Evolutionary conservation across 257 asterid genomes (phyloP).

Genomic region (Ilex aquifolium): DNA sequence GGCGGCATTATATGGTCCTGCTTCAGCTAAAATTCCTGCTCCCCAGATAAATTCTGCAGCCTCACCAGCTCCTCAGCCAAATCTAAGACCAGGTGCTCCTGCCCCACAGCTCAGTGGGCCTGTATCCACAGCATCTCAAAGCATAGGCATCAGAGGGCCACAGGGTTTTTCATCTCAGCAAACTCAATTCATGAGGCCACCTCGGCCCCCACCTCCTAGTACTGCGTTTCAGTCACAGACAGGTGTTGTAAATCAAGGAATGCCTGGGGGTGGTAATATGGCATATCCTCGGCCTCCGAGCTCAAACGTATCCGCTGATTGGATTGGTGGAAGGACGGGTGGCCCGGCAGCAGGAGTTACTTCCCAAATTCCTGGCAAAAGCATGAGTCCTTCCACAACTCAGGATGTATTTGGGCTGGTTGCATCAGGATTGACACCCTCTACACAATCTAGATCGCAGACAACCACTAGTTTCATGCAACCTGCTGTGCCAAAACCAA

Average conservation of each 20-base stretch:
- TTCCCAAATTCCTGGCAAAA: slow-evolving; percentile 49
- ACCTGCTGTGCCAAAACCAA: slow-evolving; percentile 41
- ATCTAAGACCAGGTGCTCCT: slow-evolving; percentile 33
- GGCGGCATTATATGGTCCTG: slow-evolving; percentile 88
- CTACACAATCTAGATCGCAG: slow-evolving; percentile 42
- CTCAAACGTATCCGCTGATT: slow-evolving; percentile 21
- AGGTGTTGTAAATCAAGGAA: slow-evolving; percentile 39
- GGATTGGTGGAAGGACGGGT: slow-evolving; percentile 37
- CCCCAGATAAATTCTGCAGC: slow-evolving; percentile 70
- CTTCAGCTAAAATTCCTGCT: slow-evolving; percentile 90
- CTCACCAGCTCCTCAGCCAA: slow-evolving; percentile 39
- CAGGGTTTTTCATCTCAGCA: slow-evolving; percentile 53
- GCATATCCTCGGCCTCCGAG: slow-evolving; percentile 34
- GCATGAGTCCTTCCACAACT: slow-evolving; percentile 35
- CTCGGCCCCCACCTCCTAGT: slow-evolving; percentile 46
- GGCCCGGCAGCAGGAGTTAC: slow-evolving; percentile 34
- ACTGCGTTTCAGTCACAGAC: slow-evolving; percentile 59
- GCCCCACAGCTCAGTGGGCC: slow-evolving; percentile 30
- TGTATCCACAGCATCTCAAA: slow-evolving; percentile 36
- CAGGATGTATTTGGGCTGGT: slow-evolving; percentile 37
- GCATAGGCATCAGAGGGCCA: slow-evolving; percentile 30
- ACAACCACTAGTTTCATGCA: slow-evolving; percentile 31
- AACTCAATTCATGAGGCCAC: slow-evolving; percentile 43
- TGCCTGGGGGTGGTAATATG: slow-evolving; percentile 39
- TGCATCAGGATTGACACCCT: slow-evolving; percentile 25